Evolutionary conservation across 2,329 filamentous ascomycete genomes (phyloP), one percentile per base, ranked within the genome.

Genomic region (Colletotrichum tropicicola): DNA sequence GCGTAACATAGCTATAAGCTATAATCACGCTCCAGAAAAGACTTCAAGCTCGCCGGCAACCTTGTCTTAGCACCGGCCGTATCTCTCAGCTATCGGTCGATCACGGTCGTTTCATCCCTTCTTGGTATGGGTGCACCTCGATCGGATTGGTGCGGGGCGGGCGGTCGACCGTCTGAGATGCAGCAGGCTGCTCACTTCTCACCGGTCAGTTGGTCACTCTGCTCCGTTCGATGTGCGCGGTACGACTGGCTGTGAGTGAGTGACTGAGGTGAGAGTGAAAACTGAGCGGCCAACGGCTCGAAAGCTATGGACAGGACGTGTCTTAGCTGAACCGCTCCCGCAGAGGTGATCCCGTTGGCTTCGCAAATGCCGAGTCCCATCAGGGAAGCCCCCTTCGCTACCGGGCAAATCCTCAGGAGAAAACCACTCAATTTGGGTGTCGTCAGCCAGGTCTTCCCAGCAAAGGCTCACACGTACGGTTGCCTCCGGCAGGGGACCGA

Each of bases 61-160:
- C 23, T 54, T 45, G 53, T 35, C 43, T 57, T 57, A 43, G 25
- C 52, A 55, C 27, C 19, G 39, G 27, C 12, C 35, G 25, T 53
- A 32, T 32, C 39, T 17, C 37, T 64, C 47, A 53, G 55, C 47
- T 47, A 47, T 48, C 56, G 32, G 48, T 41, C 39, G 41, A 64
- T 59, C 41, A 48, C 32, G 39, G 15, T 43, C 35, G n/a, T 55
- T 35, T 43, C 51, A 21, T 51, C 49, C 43, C 9, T 44, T 13
- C 44, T 61, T 45, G 57, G 23, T 39, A 51, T 28, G 49, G 41
- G 27, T 39, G 48, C 28, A 55, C 35, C 57, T 65, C 61, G 61
- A 61, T 61, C 57, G 35, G 49, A 51, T 61, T 65, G 57, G 57
- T 45, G 57, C 44, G 44, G 57, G 56, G 56, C n/a, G 32, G 32